Evolutionary conservation across 805 yeast genomes (phyloP).

Genomic region (Candida ficus): DNA sequence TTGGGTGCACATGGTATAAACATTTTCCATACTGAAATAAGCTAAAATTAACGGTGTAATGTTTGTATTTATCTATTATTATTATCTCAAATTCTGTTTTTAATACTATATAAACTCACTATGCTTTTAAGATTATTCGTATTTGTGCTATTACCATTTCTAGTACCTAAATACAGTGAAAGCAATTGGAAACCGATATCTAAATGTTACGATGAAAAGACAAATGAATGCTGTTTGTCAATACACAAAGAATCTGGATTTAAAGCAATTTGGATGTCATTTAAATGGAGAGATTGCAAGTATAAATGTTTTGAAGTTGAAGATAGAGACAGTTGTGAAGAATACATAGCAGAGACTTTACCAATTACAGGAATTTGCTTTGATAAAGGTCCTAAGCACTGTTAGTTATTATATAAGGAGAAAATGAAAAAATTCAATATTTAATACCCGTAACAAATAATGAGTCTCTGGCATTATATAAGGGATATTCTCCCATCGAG

Average conservation of each 20-base stretch:
- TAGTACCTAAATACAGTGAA: too few relatives aligned
- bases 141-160: too few relatives aligned
- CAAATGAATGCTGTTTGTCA: not conserved
- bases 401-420: too few relatives aligned
- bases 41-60: too few relatives aligned
- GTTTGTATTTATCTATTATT: too few relatives aligned
- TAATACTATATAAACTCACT: too few relatives aligned
- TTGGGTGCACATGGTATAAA: too few relatives aligned
- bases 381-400: not conserved
- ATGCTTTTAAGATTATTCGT: too few relatives aligned
- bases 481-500: conserved; percentile 15
- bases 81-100: too few relatives aligned
- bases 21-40: too few relatives aligned
- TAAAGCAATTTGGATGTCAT: not conserved
- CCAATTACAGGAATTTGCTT: not conserved
- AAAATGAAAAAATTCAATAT: too few relatives aligned
- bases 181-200: not conserved
- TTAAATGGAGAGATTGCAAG: not conserved
- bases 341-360: not conserved
- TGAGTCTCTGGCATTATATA: not conserved
- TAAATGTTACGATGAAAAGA: not conserved
- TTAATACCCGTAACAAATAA: too few relatives aligned
- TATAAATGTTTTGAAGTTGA: not conserved
- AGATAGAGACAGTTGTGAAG: not conserved
- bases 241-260: not conserved